Base-by-base conservation (phyloP, 1,284 basidiomycete genomes). In the Pseudozyma flocculosa region DNA sequence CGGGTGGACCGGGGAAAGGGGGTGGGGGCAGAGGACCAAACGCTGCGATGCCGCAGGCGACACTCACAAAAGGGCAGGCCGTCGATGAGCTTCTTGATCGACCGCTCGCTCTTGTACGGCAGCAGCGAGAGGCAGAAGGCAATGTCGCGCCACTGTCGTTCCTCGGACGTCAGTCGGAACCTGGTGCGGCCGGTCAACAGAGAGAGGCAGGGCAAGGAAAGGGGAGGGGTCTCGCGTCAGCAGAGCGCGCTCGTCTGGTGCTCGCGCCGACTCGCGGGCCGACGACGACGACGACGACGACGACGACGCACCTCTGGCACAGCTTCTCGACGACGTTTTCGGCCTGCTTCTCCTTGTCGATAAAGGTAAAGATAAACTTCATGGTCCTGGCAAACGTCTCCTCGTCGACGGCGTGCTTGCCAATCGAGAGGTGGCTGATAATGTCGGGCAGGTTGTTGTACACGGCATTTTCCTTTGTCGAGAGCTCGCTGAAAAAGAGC, bases 101-200 rank as follows among this genome's bases (percentile, higher is more conserved):
- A 92, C 18, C 90, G 85, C 69, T 99, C 94, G 1, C 90, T 93
- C 79, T 97, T 97, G 87, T 91, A 99, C 0, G 92, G 93, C 24
- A 98, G 82, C 3, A 97, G 80, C 0, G 92, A 92, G 3, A 99
- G 81, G 78, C 95, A 99, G 80, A 88, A 97, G 0, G 93, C 90
- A 61, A 98, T 93, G 73, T 99, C 94, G 32, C 91, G 85, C 94
- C 95, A 99, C 78, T 97, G 94, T 22, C 94, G 83, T 24, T 90
- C 85, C 23, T 94, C 91, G 38, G 89, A 87, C 0, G 90, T 87
- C 5, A 92, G 81, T 17, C 90, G 84, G 87, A 97, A 97, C 9
- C 92, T 96, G 5, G 94, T 32, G 24, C 24, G 34, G 40, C 10
- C 18, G 21, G n/a, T n/a, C n/a, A n/a, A n/a, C n/a, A n/a, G n/a